Base-by-base conservation (phyloP, 2,329 filamentous ascomycete genomes). In the Sclerotinia trifoliorum region DNA sequence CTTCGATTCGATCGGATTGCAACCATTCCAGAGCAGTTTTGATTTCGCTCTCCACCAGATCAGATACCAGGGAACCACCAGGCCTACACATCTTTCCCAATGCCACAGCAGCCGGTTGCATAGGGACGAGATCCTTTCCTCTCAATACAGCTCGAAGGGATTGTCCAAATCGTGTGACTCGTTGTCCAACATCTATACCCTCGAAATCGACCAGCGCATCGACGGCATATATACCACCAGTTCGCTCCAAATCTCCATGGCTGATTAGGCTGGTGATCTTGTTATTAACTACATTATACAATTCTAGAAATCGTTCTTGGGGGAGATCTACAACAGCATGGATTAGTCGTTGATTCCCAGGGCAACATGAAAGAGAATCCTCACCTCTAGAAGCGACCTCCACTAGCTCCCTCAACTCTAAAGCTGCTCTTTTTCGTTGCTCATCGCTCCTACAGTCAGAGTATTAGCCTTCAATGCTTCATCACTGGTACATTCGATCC, bases 21-120 rank as follows among this genome's bases (percentile, higher is more conserved):
- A 99, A 86, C 92, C 94, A 98, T 81, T 99, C 95, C 66, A 99
- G 84, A 2, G 96, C 94, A 24, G 93, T 95, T 79, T 97, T 96
- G 70, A 98, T 94, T 80, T 99, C 94, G 66, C 93, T 94, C 77
- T 99, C 95, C 68, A 99, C 95, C 66, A 99, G 83, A 79, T 98
- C 94, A 10, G 94, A 96, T 56, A 96, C 97, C 71, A 98, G 84
- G 44, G 95, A 94, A 70, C 95, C 95, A 71, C 95, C 95, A 0
- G 95, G 95, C 73, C 92, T 90, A 70, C 94, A 96, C 69, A 99
- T 85, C 77, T 94, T 92, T 57, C 95, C 95, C 39, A 99, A 84
- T 5, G 94, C 94, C 73, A 91, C 88, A 54, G 95, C 94, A 5
- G 96, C 95, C 17, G 92, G 89, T 68, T 96, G 88, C 90, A 99